Conservation (phyloP, 139 green algal species). For the Coccomyxa sp. region DNA sequence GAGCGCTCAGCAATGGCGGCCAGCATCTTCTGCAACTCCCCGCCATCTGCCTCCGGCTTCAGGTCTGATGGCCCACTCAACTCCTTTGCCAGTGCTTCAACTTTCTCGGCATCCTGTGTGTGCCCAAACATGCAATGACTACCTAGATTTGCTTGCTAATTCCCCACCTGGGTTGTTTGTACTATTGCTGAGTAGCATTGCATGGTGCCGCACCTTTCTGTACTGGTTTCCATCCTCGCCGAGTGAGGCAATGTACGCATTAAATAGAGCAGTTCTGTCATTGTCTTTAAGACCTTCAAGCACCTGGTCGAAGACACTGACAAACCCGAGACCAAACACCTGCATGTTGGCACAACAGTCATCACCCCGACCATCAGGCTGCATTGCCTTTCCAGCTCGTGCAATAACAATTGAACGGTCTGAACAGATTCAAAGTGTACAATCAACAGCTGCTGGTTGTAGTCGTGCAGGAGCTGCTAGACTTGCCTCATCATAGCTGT, state of each 20-base stretch:
- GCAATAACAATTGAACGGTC: no score
- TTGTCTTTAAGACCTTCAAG: slow-evolving; percentile 65
- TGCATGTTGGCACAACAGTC: slow-evolving; percentile 15
- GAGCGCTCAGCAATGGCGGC: slow-evolving; percentile 45
- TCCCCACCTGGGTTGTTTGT: no score
- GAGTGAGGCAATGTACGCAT: slow-evolving; percentile 73
- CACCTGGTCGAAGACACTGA: slow-evolving; percentile 83
- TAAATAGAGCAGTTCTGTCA: slow-evolving; percentile 58
- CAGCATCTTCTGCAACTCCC: slow-evolving; percentile 65
- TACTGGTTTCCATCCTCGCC: slow-evolving; percentile 69
- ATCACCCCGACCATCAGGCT: neutral
- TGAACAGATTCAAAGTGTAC: neutral
- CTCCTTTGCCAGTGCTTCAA: slow-evolving; percentile 51
- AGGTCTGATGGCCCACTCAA: slow-evolving; percentile 34
- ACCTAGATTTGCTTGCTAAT: neutral
- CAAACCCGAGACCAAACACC: slow-evolving; percentile 84
- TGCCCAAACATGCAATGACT: neutral
- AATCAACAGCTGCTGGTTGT: neutral
- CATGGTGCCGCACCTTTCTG: slow-evolving; percentile 14
- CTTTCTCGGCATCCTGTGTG: slow-evolving; percentile 40
- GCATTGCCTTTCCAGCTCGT: neutral
- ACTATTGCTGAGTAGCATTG: no score
- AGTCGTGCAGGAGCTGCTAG: neutral
- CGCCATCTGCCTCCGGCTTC: slow-evolving; percentile 42
- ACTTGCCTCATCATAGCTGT: slow-evolving; percentile 79